Evolutionary conservation across 1,284 basidiomycete genomes (phyloP), one percentile per base, ranked within the genome.

Genomic region (Porphyrellus sp.): DNA sequence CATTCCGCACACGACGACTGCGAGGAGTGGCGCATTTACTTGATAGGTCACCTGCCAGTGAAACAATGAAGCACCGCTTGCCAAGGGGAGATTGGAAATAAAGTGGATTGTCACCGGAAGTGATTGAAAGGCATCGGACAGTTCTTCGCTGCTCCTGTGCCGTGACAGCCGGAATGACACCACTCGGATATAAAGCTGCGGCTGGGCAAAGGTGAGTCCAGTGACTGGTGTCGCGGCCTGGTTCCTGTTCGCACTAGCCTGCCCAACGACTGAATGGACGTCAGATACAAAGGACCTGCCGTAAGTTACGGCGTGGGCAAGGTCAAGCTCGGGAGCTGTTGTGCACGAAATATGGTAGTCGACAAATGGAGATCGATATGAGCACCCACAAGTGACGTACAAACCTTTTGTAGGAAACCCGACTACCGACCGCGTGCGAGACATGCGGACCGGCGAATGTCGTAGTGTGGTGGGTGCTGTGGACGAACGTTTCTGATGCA

Each of bases 371-470:
- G 30, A 43, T 44, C 25, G 15, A 39, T 28, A 13, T 24, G 12
- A n/a, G 25, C 39, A 37, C 44, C 47, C 33, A 58, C 54, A 46
- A 41, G 18, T 38, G 43, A 43, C 51, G 34, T 49, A 55, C 52
- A 37, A 43, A 47, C 39, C 16, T 34, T n/a, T 24, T 31, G 40
- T 31, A 46, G 40, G 25, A 9, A 52, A 23, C 8, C 23, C 35
- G 21, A 20, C 25, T 11, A 42, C 41, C 18, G 35, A 28, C 23
- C 23, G 23, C 9, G 24, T 20, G 25, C 25, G 25, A 25, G 23
- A 23, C 13, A 16, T 39, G 2, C 23, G 39, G 21, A 23, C 12
- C 8, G 8, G 52, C 11, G 21, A 9, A 12, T 12, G 33, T 34
- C 15, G 25, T 8, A 23, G 21, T 8, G 21, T 8, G 7, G 53